Percentiles rank a stretch among this genome's conserved stretches.
These are phyloP conservation scores for Leccinum fibrillosum DNA, from an alignment of 768 basidiomycete genomes.

Conservation along the genomic window DNA sequence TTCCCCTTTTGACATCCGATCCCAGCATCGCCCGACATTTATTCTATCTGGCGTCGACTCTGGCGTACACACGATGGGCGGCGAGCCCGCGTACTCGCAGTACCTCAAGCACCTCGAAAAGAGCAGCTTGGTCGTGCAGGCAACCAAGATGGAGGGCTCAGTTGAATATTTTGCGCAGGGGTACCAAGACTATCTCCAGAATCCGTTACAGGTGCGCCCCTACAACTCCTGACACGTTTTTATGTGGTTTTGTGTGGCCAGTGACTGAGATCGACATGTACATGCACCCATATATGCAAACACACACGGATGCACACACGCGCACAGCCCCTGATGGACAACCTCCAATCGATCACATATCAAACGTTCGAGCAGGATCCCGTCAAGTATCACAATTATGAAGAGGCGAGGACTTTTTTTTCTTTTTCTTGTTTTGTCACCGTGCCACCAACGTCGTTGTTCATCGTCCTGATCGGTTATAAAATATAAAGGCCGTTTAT, in stretches of 20 bases:
- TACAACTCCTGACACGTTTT: not conserved
- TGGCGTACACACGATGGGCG: slow-evolving; percentile 73
- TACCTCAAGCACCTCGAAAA: slow-evolving; percentile 84
- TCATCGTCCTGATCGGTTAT: not conserved
- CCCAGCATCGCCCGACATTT: slow-evolving; percentile 82
- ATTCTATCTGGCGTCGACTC: slow-evolving; percentile 71
- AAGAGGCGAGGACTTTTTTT: slow-evolving; percentile 56
- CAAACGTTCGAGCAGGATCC: slow-evolving; percentile 98
- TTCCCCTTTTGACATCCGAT: not conserved
- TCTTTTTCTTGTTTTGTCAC: slow-evolving; percentile 2
- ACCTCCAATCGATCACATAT: slow-evolving; percentile 92
- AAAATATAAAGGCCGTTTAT: slow-evolving; percentile 63
- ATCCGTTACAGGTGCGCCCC: slow-evolving; percentile 75
- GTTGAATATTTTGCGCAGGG: slow-evolving; percentile 89
- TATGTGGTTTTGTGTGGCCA: not conserved
- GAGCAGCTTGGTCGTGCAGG: slow-evolving; percentile 65
- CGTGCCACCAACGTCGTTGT: slow-evolving; percentile 4
- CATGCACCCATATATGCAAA: not conserved
- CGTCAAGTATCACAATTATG: slow-evolving; percentile 93
- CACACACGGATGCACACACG: slow-evolving; percentile 26
- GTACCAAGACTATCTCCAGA: slow-evolving; percentile 94
- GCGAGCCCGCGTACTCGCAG: slow-evolving; percentile 84
- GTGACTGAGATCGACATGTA: not conserved
- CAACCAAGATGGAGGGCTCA: slow-evolving; percentile 62
- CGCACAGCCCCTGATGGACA: slow-evolving; percentile 90